Base-by-base conservation (phyloP, 2,329 filamentous ascomycete species). In the Orbilia oligospora region DNA sequence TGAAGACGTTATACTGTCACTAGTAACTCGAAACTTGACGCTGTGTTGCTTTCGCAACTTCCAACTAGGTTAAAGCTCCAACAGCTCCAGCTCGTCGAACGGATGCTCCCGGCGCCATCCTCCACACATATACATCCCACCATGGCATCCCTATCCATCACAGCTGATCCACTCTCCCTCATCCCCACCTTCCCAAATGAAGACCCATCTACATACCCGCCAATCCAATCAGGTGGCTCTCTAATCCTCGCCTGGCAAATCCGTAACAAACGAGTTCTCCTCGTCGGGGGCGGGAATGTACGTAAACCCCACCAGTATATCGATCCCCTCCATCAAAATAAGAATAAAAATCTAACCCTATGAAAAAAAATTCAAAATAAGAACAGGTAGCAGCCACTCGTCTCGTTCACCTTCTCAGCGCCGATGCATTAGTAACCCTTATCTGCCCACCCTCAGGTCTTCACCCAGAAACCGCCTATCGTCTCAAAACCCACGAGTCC, bases 171-270 rank as follows among this genome's bases (percentile, higher is more conserved):
- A 18, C 44, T 76, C 5, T 64, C 71, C 33, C 64, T 65, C 20
- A 61, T 76, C 20, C 72, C 72, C 51, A n/a, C 44, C 22, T 76
- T 76, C 58, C 65, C 65, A 24, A 48, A 70, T 41, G 46, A 67
- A 38, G 80, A 76, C 20, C 46, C 58, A 1, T 81, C 84, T 64
- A 84, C 88, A 64, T 97, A 92, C 83, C 93, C 94, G 72, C 87
- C 91, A 80, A 89, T 98, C 30, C 91, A 97, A 85, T 93, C 93
- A 71, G 95, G 95, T 65, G 96, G 94, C 76, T 98, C 95, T 79
- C 86, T 99, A 81, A 96, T 99, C 80, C 87, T 99, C 66, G 96
- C 96, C 83, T 99, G 95, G 94, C 96, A 98, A 86, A 91, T 97
- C 82, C 92, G 90, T 83, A 91, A 91, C 84, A 97, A 97, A 85